These are phyloP conservation scores for Fagopyrum homotropicum DNA, from an alignment of 148 eudicot genomes.

Conservation along the genomic window DNA sequence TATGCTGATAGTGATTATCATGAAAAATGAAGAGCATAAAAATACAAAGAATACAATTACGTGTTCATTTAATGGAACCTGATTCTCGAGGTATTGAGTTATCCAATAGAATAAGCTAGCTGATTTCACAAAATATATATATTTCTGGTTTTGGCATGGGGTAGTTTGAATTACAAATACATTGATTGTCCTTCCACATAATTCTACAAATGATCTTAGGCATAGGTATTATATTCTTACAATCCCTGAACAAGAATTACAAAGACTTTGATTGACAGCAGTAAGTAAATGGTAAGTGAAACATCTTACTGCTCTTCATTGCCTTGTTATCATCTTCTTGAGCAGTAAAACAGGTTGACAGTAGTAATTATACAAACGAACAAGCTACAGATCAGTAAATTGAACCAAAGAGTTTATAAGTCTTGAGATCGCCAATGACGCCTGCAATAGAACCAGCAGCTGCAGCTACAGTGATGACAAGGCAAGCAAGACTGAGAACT, in stretches of 20 bases:
- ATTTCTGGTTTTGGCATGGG: too few species aligned
- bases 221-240: not conserved
- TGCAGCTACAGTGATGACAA: constrained; percentile 36
- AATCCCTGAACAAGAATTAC: not conserved
- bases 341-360: not conserved
- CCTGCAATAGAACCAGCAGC: constrained; percentile 49
- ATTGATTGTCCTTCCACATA: not conserved
- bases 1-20: too few species aligned
- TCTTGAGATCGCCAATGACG: constrained; percentile 27
- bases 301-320: not conserved
- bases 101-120: too few species aligned
- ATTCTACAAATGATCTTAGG: not conserved
- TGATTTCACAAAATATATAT: too few species aligned
- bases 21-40: too few species aligned
- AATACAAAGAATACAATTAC: too few species aligned
- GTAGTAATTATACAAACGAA: not conserved
- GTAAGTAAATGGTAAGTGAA: not conserved
- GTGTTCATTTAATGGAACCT: too few species aligned
- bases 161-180: too few species aligned
- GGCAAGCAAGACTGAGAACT: constrained; percentile 38
- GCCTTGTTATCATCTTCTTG: not conserved
- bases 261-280: not conserved
- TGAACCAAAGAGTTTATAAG: constrained; percentile 41
- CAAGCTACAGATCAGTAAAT: constrained; percentile 19
- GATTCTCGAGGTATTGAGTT: too few species aligned